Base-by-base conservation (phyloP, 148 eudicot species). In the Rhododendron williamsianum region DNA sequence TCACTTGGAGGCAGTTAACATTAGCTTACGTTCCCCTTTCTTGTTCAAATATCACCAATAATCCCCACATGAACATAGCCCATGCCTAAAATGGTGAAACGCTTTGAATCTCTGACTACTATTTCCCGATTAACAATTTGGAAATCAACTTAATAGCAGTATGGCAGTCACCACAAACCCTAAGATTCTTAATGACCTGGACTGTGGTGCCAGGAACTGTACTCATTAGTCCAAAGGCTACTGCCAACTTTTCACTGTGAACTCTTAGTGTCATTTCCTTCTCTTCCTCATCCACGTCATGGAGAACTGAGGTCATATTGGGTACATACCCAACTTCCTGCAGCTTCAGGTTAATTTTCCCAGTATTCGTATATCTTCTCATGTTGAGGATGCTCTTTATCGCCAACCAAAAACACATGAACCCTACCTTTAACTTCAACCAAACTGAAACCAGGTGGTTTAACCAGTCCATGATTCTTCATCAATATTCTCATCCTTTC, bases 221-320 rank as follows among this genome's bases (percentile, higher is more conserved):
- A 67, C 86, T 90, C 92, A 93, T 90, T 19, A 93, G 76, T 54
- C 92, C 96, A 86, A 73, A 94, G 58, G 89, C 90, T 87, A 90
- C 92, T 19, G 96, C 96, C 85, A 93, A 89, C 88, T 92, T 92
- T 91, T 93, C 94, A 56, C 95, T 93, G 80, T 93, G 95, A 83
- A 90, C 92, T 67, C 89, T 84, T 78, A 93, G 77, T 48, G 84
- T 86, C 87, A 90, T 90, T 82, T 88, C 95, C 88, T 95, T 94
- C 89, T 94, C 97, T 87, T 94, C 97, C 84, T 93, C 93, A 49
- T 93, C 92, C 43, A 94, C 91, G 81, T 95, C 98, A 84, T 95
- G 97, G 82, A 92, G 86, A 81, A 88, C 97, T 8, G 94, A 92
- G 43, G 89, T 84, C 67, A 85, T 90, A 89, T 95, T 92, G 69